These are phyloP conservation scores for Hortiboletus flavorubellus DNA, from an alignment of 768 basidiomycete genomes.

Conservation along the genomic window DNA sequence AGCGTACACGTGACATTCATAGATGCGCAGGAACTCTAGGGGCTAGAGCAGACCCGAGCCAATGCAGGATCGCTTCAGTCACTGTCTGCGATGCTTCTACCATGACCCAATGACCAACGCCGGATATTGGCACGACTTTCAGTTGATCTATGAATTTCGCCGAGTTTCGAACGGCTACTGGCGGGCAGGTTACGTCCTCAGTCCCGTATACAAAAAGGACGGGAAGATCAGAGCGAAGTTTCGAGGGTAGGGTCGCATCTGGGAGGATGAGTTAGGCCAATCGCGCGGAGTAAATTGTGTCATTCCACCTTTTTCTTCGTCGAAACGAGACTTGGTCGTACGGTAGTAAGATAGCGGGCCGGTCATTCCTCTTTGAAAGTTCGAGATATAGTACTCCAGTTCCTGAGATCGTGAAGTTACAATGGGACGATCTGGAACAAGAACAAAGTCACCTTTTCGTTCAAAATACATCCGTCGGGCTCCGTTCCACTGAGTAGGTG, in stretches of 20 bases:
- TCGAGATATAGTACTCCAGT: conserved; percentile 46
- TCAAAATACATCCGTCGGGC: conserved; percentile 16
- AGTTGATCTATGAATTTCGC: conserved; percentile 49
- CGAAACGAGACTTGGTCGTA: conserved; percentile 54
- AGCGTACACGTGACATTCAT: background rate
- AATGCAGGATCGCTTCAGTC: conserved; percentile 44
- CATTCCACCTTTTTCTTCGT: conserved; percentile 54
- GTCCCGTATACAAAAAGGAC: conserved; percentile 63
- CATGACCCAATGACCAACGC: conserved; percentile 68
- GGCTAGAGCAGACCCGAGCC: conserved; percentile 35
- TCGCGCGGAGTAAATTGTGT: background rate
- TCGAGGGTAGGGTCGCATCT: conserved; percentile 45
- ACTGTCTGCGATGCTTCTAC: conserved; percentile 56
- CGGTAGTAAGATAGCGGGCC: conserved; percentile 81
- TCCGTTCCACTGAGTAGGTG: conserved; percentile 1
- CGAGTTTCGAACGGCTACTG: conserved; percentile 39
- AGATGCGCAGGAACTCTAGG: background rate
- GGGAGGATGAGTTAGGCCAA: background rate
- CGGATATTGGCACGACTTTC: conserved; percentile 51
- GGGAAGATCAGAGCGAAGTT: conserved; percentile 47
- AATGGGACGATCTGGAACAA: background rate
- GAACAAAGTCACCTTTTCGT: conserved; percentile 12
- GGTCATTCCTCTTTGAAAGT: conserved; percentile 50
- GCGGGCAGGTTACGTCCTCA: conserved; percentile 46
- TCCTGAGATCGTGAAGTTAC: conserved; percentile 42